phyloP scores from a whole-genome alignment of 2,329 filamentous ascomycete species.

The Hypoxylon sp. region DNA sequence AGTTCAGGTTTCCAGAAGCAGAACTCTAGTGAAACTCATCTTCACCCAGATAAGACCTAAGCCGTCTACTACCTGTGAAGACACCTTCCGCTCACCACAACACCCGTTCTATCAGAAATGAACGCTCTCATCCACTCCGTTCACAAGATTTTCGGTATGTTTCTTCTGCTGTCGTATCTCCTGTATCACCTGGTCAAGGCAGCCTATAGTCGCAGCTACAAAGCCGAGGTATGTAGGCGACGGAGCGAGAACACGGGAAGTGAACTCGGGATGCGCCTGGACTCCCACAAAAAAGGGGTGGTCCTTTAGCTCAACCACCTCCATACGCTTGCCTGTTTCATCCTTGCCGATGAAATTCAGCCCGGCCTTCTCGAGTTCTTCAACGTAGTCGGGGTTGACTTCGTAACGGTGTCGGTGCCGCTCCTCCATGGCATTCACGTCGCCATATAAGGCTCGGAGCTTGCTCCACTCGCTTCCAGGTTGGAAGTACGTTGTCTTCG shows the following conservation, averaged over 20 bases:
- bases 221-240: constrained; percentile 86
- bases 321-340: constrained; percentile 82
- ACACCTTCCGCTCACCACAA: background rate
- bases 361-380: constrained; percentile 75
- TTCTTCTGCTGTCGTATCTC: constrained; percentile 36
- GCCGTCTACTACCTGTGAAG: background rate
- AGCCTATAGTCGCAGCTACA: constrained; percentile 80
- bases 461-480: constrained; percentile 81
- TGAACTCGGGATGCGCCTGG: constrained; percentile 91
- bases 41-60: background rate
- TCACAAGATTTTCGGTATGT: constrained; percentile 17
- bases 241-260: constrained; percentile 79
- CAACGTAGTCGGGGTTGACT: constrained; percentile 84
- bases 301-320: constrained; percentile 84
- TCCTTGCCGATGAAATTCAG: constrained; percentile 85
- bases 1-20: background rate
- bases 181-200: constrained; percentile 62
- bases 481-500: constrained; percentile 81
- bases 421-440: constrained; percentile 70
- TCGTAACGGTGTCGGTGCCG: constrained; percentile 92
- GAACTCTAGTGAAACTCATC: background rate
- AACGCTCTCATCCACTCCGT: constrained; percentile 22
- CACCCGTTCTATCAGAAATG: constrained; percentile 26
- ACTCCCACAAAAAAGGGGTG: constrained; percentile 81
- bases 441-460: constrained; percentile 80